Conservation (phyloP, 139 green algal species). For the Dunaliella primolecta region DNA sequence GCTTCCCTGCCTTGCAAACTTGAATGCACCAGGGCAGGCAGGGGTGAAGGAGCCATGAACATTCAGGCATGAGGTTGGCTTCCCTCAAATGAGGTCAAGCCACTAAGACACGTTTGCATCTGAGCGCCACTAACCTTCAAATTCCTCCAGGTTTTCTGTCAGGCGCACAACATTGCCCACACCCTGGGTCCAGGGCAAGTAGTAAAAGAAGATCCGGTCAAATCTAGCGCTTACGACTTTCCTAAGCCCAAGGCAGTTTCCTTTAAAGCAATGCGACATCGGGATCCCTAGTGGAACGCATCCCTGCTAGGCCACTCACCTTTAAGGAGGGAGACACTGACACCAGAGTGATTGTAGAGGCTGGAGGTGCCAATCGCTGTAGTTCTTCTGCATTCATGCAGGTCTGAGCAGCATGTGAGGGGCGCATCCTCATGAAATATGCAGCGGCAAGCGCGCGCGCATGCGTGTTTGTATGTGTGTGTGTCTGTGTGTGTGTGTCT, state of each 20-base stretch:
- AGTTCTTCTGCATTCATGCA: conserved; percentile 58
- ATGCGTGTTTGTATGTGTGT: background rate
- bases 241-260: too few species aligned
- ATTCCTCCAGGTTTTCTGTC: conserved; percentile 52
- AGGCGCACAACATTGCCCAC: conserved; percentile 48
- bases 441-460: background rate
- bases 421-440: too few species aligned
- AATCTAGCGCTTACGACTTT: background rate
- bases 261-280: too few species aligned
- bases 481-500: background rate
- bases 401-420: too few species aligned
- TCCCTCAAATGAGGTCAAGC: too few species aligned
- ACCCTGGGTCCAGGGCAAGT: conserved; percentile 31
- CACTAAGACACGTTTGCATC: too few species aligned
- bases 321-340: conserved; percentile 57
- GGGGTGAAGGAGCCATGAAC: too few species aligned
- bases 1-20: too few species aligned
- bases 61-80: too few species aligned
- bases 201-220: background rate
- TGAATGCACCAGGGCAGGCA: too few species aligned
- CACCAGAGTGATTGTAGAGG: conserved; percentile 44
- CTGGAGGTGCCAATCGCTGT: conserved; percentile 32
- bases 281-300: too few species aligned
- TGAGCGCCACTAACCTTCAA: conserved; percentile 48
- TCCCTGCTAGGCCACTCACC: too few species aligned